phyloP scores from a whole-genome alignment of 169 alveolate species.

The Plasmodium cynomolgi region DNA sequence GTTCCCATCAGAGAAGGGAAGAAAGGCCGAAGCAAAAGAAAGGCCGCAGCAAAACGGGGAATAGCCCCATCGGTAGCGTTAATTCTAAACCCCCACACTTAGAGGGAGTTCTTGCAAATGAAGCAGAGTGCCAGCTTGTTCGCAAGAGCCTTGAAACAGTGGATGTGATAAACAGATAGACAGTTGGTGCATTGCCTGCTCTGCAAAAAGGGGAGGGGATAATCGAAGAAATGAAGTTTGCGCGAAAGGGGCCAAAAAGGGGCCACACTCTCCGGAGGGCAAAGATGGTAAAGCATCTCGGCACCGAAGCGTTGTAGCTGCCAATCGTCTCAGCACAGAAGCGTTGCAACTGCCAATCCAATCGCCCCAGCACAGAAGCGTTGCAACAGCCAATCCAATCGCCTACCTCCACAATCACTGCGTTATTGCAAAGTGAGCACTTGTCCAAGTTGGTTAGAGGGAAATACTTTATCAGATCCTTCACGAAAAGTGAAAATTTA shows the following conservation, averaged over 20 bases:
- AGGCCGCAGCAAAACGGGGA: neutral
- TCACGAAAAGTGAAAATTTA: neutral
- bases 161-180: constrained; percentile 36
- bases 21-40: neutral
- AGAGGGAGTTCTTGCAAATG: constrained; percentile 47
- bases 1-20: neutral
- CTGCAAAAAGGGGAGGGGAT: constrained; percentile 3
- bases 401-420: constrained; percentile 60
- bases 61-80: no score
- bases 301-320: neutral
- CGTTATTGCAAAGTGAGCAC: constrained; percentile 55
- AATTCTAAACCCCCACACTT: neutral
- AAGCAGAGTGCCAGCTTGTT: constrained; percentile 49
- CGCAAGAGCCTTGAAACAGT: constrained; percentile 52
- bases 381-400: neutral
- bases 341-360: neutral
- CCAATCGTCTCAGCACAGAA: neutral
- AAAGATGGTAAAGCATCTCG: neutral
- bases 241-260: neutral
- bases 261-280: neutral
- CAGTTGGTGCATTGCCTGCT: constrained; percentile 38
- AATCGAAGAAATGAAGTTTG: neutral
- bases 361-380: neutral
- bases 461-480: constrained; percentile 63
- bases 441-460: constrained; percentile 51